These are phyloP conservation scores for Dacryopinax spathularia DNA, from an alignment of 768 basidiomycete species.

Conservation along the genomic window DNA sequence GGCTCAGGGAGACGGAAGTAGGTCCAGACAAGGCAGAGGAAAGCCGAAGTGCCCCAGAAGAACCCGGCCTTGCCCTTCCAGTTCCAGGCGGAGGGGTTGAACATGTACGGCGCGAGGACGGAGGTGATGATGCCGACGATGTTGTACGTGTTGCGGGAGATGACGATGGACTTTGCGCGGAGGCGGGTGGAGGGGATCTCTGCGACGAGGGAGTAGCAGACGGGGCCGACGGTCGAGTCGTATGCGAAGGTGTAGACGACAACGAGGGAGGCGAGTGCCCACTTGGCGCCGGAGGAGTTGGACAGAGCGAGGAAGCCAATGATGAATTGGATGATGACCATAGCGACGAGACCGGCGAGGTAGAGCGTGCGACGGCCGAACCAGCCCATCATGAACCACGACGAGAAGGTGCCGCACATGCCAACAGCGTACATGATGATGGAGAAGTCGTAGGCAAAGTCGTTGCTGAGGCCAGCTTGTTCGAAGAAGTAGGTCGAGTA, in stretches of 20 bases:
- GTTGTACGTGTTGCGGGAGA: conserved; percentile 13
- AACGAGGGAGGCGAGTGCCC: conserved; percentile 14
- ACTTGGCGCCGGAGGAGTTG: conserved; percentile 7
- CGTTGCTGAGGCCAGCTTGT: conserved; percentile 16
- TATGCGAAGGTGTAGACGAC: conserved; percentile 12
- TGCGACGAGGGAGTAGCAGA: conserved; percentile 20
- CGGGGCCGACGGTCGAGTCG: conserved; percentile 20
- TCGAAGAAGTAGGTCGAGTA: conserved; percentile 13
- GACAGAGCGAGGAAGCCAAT: conserved; percentile 23
- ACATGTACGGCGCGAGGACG: conserved; percentile 7
- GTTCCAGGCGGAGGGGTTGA: conserved; percentile 16
- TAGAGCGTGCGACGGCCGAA: conserved; percentile 26
- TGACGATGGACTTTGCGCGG: conserved; percentile 22
- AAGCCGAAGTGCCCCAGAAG: conserved; percentile 13
- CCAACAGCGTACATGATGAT: conserved; percentile 17
- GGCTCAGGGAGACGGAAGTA: conserved; percentile 20
- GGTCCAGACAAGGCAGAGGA: conserved; percentile 12
- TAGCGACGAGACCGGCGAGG: conserved; percentile 19
- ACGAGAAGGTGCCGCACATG: conserved; percentile 20
- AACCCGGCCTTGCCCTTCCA: conserved; percentile 14
- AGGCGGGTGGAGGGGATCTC: conserved; percentile 22
- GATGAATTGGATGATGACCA: conserved; percentile 19
- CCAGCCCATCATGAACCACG: conserved; percentile 20
- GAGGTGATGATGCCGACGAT: conserved; percentile 8
- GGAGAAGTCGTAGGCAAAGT: conserved; percentile 13